These are phyloP conservation scores for Drechmeria coniospora DNA, from an alignment of 2,329 filamentous ascomycete genomes.

Conservation along the genomic window DNA sequence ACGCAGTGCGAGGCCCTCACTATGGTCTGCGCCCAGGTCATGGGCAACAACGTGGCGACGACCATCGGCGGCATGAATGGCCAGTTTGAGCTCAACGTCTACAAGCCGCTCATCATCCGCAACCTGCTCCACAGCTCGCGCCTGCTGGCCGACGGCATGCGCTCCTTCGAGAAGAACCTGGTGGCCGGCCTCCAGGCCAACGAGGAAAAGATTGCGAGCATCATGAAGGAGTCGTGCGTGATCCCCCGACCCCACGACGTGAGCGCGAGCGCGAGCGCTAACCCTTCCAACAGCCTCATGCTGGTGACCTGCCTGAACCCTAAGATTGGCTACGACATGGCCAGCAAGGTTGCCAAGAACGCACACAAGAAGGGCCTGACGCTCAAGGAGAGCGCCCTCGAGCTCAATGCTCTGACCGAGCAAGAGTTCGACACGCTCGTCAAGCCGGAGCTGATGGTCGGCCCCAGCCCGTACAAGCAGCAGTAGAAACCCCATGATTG, in stretches of 20 bases:
- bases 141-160: slow-evolving; percentile 83
- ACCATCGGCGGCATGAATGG: slow-evolving; percentile 94
- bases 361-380: slow-evolving; percentile 96
- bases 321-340: slow-evolving; percentile 95
- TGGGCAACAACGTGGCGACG: slow-evolving; percentile 88
- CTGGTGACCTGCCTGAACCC: slow-evolving; percentile 95
- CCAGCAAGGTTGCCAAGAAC: slow-evolving; percentile 93
- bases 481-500: no score
- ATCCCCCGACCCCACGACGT: slow-evolving; percentile 4
- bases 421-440: slow-evolving; percentile 87
- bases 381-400: slow-evolving; percentile 84
- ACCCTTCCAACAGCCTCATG: slow-evolving; percentile 56
- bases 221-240: slow-evolving; percentile 85
- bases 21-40: slow-evolving; percentile 95
- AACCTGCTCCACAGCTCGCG: slow-evolving; percentile 88
- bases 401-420: slow-evolving; percentile 75
- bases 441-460: slow-evolving; percentile 87
- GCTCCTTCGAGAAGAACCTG: slow-evolving; percentile 86
- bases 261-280: not conserved
- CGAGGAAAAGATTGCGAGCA: slow-evolving; percentile 75
- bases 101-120: slow-evolving; percentile 92
- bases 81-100: slow-evolving; percentile 97
- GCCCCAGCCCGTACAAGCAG: slow-evolving; percentile 50
- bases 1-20: slow-evolving; percentile 96
- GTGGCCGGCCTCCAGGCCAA: slow-evolving; percentile 81